phyloP scores from a whole-genome alignment of 371 early-diverging fungal genomes.

The Syncephalastrum racemosum region DNA sequence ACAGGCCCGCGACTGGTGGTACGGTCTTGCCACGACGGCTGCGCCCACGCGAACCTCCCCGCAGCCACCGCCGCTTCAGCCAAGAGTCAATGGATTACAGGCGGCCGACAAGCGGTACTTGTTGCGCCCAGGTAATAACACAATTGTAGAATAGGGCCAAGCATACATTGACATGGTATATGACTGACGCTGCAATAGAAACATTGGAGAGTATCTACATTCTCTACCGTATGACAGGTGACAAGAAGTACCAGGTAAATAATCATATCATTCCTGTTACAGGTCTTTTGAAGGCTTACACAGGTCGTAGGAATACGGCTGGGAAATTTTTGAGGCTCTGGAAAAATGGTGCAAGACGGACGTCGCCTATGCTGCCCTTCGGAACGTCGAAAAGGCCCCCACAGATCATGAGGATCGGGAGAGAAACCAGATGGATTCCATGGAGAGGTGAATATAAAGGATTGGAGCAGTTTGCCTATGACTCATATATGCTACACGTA shows the following conservation, averaged over 20 bases:
- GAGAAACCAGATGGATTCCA: conserved; percentile 36
- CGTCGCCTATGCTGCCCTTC: conserved; percentile 64
- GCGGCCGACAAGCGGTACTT: conserved; percentile 14
- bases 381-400: conserved; percentile 45
- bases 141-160: too few species aligned
- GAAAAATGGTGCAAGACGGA: conserved; percentile 63
- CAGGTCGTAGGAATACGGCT: conserved; percentile 60
- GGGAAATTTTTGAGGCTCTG: conserved; percentile 69
- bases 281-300: not conserved
- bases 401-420: conserved; percentile 37
- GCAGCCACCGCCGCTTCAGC: conserved; percentile 2
- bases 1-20: conserved; percentile 35
- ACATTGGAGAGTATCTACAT: conserved; percentile 78
- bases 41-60: conserved; percentile 4
- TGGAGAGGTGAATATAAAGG: conserved; percentile 38
- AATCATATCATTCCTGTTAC: not conserved
- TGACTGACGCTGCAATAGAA: conserved; percentile 45
- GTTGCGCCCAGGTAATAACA: conserved; percentile 26
- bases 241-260: conserved; percentile 62
- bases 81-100: conserved; percentile 12
- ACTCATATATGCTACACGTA: conserved; percentile 13
- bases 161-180: too few species aligned
- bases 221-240: conserved; percentile 72
- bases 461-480: not conserved
- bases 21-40: not conserved